phyloP scores from a whole-genome alignment of 164 flowering plant species.

The Taxillus chinensis region DNA sequence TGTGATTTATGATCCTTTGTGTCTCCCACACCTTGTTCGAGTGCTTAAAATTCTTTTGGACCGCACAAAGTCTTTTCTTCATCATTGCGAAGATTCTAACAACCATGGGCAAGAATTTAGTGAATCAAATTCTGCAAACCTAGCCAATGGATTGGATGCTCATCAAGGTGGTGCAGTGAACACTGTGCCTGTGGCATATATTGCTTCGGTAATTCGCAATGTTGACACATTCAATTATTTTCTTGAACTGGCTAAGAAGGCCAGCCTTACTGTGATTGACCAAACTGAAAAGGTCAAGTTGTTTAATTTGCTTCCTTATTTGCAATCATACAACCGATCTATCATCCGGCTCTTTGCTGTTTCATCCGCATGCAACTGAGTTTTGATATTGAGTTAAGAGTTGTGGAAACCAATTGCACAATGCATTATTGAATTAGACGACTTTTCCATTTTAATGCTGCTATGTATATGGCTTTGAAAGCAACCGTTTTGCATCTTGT shows the following conservation, averaged over 20 bases:
- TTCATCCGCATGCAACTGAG: slow-evolving; percentile 11
- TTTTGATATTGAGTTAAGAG: neutral
- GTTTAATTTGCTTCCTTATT: slow-evolving; percentile 57
- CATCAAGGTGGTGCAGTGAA: neutral
- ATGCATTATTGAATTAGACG: too few species aligned
- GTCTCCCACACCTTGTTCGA: slow-evolving; percentile 74
- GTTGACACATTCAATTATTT: slow-evolving; percentile 61
- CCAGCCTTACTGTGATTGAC: slow-evolving; percentile 46
- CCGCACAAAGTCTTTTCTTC: slow-evolving; percentile 8
- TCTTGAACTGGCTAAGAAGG: slow-evolving; percentile 35
- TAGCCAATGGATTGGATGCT: slow-evolving; percentile 4
- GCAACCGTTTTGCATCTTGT: too few species aligned
- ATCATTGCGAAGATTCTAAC: neutral
- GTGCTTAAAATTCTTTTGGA: slow-evolving; percentile 43
- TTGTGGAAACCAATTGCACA: too few species aligned
- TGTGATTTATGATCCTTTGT: slow-evolving; percentile 73
- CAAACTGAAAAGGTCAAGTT: slow-evolving; percentile 39
- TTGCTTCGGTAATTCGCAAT: slow-evolving; percentile 82
- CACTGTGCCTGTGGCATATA: slow-evolving; percentile 43
- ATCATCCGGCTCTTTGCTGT: slow-evolving; percentile 35
- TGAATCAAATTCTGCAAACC: too few species aligned
- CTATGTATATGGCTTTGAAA: too few species aligned
- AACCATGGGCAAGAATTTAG: too few species aligned
- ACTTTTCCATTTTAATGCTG: too few species aligned
- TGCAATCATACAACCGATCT: slow-evolving; percentile 56